Evolutionary conservation across 305 asterid species (phyloP).

Genomic region (Vinca major): DNA sequence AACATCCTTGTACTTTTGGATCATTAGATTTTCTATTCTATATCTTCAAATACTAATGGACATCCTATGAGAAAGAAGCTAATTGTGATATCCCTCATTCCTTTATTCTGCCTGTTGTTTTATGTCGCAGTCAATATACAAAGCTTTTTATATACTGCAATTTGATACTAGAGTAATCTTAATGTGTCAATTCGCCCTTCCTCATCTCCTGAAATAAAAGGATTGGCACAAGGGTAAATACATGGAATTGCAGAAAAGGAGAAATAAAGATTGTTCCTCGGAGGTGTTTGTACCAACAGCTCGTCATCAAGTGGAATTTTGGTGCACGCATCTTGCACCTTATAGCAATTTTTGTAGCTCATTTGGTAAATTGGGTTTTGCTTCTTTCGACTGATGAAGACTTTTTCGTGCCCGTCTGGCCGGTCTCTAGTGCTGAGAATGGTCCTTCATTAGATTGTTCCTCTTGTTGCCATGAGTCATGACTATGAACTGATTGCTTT

Average conservation of each 20-base stretch:
- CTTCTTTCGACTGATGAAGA: background rate
- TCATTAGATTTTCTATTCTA: background rate
- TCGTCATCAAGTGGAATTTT: background rate
- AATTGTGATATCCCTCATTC: too few relatives aligned
- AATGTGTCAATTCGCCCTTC: background rate
- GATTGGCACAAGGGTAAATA: background rate
- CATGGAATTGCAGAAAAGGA: background rate
- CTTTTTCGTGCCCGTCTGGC: background rate
- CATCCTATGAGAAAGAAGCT: background rate
- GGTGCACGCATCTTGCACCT: background rate
- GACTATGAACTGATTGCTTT: background rate
- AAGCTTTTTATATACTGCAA: background rate
- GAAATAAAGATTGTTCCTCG: background rate
- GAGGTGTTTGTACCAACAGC: background rate
- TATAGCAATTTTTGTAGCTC: background rate
- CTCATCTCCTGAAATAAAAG: background rate
- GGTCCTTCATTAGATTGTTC: background rate
- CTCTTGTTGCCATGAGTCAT: too few relatives aligned
- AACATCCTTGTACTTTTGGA: constrained; percentile 13
- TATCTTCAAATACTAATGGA: background rate
- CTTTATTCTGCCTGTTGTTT: too few relatives aligned
- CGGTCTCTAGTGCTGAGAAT: background rate
- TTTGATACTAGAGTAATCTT: background rate
- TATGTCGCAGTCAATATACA: too few relatives aligned
- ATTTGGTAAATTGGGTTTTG: background rate